Base-by-base conservation (phyloP, 257 asterid species). In the Ilex asprella region DNA sequence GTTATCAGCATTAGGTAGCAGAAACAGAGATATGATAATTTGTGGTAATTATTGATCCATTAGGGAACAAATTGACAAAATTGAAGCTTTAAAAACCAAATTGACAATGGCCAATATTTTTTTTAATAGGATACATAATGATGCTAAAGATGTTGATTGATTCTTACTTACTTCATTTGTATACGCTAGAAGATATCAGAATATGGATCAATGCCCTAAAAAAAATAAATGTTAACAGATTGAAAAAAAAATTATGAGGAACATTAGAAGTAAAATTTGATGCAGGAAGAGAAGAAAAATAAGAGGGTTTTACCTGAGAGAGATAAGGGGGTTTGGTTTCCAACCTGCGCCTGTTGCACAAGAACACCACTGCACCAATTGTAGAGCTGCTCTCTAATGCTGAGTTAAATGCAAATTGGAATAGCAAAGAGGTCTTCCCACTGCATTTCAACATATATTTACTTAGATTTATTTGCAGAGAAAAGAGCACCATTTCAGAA, bases 401-500 rank as follows among this genome's bases (percentile, higher is more conserved):
- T 5, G 87, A 73, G 62, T 89, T 92, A 56, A 78, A 69, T 1
- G 99, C 99, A 43, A 81, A 92, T 73, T 89, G 96, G 81, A 89
- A 89, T 39, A 86, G 91, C 71, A 92, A 72, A 5, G 99, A 92
- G 60, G 96, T 83, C 76, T 92, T 92, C 56, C 99, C 97, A 29
- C 96, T 90, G 85, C 76, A 69, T 35, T 35, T 35, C 41, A 35
- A 35, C 41, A 35, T 3, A 35, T 8, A 35, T 35, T 8, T 35
- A 4, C 1, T 21, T 21, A 21, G 27, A 21, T 35, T 35, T 35
- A 3, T 35, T 3, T 4, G 41, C 41, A 35, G 41, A 35, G 41
- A 8, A 35, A 35, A 8, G 5, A 35, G 41, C 41, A 0, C 5
- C 41, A 8, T 0, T 21, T 21, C 1, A 0, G 27, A 21, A 21